Evolutionary conservation across 1,284 basidiomycete genomes (phyloP).

Genomic region (Phlebopus sp.): DNA sequence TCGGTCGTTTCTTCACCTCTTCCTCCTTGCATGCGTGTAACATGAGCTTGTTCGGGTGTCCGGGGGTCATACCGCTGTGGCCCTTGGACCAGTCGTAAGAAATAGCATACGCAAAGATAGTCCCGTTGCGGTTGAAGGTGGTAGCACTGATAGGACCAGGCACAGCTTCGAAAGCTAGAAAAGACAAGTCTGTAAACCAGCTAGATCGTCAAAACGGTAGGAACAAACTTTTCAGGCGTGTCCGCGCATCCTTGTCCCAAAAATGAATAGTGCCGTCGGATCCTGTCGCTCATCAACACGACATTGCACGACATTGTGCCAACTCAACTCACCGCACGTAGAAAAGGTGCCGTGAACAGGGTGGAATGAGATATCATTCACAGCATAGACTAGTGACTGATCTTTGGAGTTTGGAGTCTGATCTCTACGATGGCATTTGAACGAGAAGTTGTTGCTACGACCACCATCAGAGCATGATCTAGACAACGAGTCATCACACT

Average conservation of each 20-base stretch:
- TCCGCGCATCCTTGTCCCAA: slow-evolving; percentile 91
- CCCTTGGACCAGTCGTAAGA: slow-evolving; percentile 93
- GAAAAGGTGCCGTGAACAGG: slow-evolving; percentile 92
- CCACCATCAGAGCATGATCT: slow-evolving; percentile 13
- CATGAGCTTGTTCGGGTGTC: slow-evolving; percentile 84
- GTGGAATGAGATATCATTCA: slow-evolving; percentile 93
- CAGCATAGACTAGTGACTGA: slow-evolving; percentile 82
- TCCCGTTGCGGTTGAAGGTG: slow-evolving; percentile 81
- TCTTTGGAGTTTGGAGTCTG: slow-evolving; percentile 61
- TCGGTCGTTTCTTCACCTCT: slow-evolving; percentile 74
- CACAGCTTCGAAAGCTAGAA: slow-evolving; percentile 64
- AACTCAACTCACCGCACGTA: slow-evolving; percentile 71
- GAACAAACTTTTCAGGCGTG: slow-evolving; percentile 79
- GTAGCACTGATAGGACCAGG: slow-evolving; percentile 71
- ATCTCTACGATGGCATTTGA: slow-evolving; percentile 93
- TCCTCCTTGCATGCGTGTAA: slow-evolving; percentile 88
- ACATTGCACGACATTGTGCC: slow-evolving; percentile 20
- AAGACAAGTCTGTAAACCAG: slow-evolving; percentile 7
- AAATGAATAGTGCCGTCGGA: slow-evolving; percentile 81
- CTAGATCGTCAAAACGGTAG: not conserved
- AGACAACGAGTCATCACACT: slow-evolving; percentile 17
- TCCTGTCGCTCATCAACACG: slow-evolving; percentile 38
- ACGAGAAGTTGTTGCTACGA: slow-evolving; percentile 83
- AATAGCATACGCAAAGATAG: slow-evolving; percentile 87
- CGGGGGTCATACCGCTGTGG: slow-evolving; percentile 80